These are phyloP conservation scores for Didymella lethalis DNA, from an alignment of 2,329 filamentous ascomycete species.

Conservation along the genomic window DNA sequence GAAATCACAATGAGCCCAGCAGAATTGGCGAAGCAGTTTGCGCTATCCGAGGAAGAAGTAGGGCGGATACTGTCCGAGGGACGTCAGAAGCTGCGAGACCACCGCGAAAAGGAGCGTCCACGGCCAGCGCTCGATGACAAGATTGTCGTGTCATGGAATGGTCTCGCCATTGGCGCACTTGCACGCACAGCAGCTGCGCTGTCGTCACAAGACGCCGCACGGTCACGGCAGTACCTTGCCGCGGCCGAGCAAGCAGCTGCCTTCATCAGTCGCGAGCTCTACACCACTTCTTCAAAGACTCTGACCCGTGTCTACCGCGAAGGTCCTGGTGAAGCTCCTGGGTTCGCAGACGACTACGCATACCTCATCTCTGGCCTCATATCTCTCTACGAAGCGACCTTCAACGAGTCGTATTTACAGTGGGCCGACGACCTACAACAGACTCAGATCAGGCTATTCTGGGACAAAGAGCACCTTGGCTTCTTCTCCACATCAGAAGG, in stretches of 20 bases:
- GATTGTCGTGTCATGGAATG: conserved; percentile 86
- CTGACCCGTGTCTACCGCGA: conserved; percentile 79
- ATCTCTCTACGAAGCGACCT: conserved; percentile 83
- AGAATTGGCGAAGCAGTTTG: conserved; percentile 77
- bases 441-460: conserved; percentile 79
- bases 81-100: conserved; percentile 71
- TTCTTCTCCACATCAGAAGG: conserved; percentile 75
- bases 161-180: conserved; percentile 84
- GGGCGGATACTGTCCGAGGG: conserved; percentile 71
- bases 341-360: conserved; percentile 94
- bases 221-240: conserved; percentile 67
- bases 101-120: conserved; percentile 77
- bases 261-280: conserved; percentile 79
- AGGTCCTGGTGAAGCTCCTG: conserved; percentile 69
- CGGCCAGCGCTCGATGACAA: conserved; percentile 86
- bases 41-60: conserved; percentile 73
- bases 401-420: conserved; percentile 75
- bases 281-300: conserved; percentile 67
- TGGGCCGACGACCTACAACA: conserved; percentile 85
- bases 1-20: conserved; percentile 72
- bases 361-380: conserved; percentile 84
- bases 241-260: conserved; percentile 72
- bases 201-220: conserved; percentile 64
- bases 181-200: conserved; percentile 76
- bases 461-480: conserved; percentile 67